Percentiles rank a stretch among this genome's conserved stretches.
These are phyloP conservation scores for Zanthoxylum bungeanum DNA, from an alignment of 345 rosid species.

Conservation along the genomic window DNA sequence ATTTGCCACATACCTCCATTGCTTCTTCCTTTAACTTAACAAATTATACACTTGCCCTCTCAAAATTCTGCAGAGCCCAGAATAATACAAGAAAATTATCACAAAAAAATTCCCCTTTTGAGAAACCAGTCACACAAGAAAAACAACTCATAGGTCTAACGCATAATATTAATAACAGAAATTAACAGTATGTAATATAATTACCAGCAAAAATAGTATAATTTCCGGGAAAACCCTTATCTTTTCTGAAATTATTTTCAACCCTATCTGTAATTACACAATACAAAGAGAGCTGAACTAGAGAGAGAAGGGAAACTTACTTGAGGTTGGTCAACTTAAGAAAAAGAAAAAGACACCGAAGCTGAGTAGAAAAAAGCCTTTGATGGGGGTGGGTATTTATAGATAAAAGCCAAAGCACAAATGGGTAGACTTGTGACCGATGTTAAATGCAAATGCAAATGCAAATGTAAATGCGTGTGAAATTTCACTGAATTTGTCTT, in stretches of 20 bases:
- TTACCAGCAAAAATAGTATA: background rate
- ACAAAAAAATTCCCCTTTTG: too few species aligned
- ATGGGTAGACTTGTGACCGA: background rate
- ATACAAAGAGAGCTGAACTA: too few species aligned
- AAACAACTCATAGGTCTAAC: background rate
- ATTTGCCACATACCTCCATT: slow-evolving; percentile 85
- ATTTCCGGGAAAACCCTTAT: too few species aligned
- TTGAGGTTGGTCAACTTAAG: background rate
- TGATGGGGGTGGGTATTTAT: slow-evolving; percentile 4
- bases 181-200: background rate
- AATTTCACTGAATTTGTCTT: slow-evolving; percentile 3
- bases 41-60: background rate
- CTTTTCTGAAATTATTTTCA: background rate
- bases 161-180: background rate
- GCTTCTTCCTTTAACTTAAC: slow-evolving; percentile 19
- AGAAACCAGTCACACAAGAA: background rate
- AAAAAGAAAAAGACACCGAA: too few species aligned
- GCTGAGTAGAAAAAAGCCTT: background rate
- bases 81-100: slow-evolving; percentile 13
- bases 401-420: background rate
- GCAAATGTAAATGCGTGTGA: background rate
- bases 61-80: slow-evolving; percentile 33
- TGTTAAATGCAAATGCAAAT: slow-evolving; percentile 10
- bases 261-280: too few species aligned
- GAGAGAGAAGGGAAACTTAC: background rate